Base-by-base conservation (phyloP, 2,329 filamentous ascomycete species). In the Calonectria pseudoturangicola region DNA sequence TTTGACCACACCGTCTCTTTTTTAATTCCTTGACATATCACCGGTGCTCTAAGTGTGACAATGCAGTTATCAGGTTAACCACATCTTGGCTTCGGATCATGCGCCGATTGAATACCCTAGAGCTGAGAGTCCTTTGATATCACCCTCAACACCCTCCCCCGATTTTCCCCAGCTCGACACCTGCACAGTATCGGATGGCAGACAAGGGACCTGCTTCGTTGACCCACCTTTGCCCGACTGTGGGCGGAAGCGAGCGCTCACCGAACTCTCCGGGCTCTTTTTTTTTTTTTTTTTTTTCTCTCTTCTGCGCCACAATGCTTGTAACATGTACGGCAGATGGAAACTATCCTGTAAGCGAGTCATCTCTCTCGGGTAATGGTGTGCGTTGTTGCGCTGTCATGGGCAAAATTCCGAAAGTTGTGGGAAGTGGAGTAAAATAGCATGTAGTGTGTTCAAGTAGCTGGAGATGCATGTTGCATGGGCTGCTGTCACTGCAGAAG, bases 151-250 rank as follows among this genome's bases (percentile, higher is more conserved):
- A 60, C 15, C 7, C n/a, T 41, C 21, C 13, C 21, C 33, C 10
- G 54, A n/a, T 7, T 27, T 41, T 28, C 54, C 54, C 54, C 54
- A 21, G 54, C 9, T 60, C 39, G 54, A 41, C 18, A 27, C 10
- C 54, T 60, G 54, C 54, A 60, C 54, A 60, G 33, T 43, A 60
- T 60, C 33, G 54, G 54, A 60, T 60, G 54, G 54, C 54, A 60
- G 54, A 39, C 54, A 60, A 60, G 54, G 54, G 50, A 30, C 13
- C 21, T 25, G 54, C 27, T 60, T 43, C 36, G 54, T 41, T 18
- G 54, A 60, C 25, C 54, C 54, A 60, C 54, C 15, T 41, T 60
- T 15, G 33, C 21, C 54, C 54, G 39, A 21, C 33, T 60, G 54
- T 15, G 21, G 48, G 25, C 25, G 48, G 48, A 51, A 51, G 8